Evolutionary conservation across 768 basidiomycete genomes (phyloP).

Genomic region (Leccinum uliginosum): DNA sequence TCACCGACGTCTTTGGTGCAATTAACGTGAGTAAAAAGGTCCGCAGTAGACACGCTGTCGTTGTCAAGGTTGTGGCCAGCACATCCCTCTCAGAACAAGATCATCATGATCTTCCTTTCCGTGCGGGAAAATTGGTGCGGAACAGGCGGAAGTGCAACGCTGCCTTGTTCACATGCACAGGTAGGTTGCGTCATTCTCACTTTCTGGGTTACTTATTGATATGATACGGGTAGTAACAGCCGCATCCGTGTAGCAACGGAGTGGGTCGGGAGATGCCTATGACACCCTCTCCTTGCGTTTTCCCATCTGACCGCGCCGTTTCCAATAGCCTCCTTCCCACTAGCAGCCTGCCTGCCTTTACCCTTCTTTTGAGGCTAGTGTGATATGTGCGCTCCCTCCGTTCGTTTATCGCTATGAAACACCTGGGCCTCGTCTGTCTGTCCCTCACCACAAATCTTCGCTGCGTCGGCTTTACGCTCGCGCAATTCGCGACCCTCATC

Average conservation of each 20-base stretch:
- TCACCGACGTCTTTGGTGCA: not conserved
- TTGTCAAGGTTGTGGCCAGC: not conserved
- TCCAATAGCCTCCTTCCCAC: conserved; percentile 10
- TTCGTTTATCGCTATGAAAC: conserved; percentile 18
- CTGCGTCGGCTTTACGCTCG: conserved; percentile 49
- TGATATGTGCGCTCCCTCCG: conserved; percentile 34
- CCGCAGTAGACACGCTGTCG: not conserved
- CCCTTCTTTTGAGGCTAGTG: conserved; percentile 22
- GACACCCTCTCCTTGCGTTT: conserved; percentile 11
- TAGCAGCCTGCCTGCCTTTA: conserved; percentile 47
- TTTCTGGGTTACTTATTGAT: conserved; percentile 5
- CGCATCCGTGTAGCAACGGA: conserved; percentile 18
- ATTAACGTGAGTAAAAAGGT: not conserved
- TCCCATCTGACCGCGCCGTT: conserved; percentile 26
- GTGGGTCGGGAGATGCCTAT: not conserved
- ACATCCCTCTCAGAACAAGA: not conserved
- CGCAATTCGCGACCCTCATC: conserved; percentile 48
- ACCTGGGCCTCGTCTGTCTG: conserved; percentile 58
- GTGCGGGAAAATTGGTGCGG: not conserved
- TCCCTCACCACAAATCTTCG: conserved; percentile 70
- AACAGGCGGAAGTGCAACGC: not conserved
- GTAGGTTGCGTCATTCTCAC: not conserved
- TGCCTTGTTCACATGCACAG: not conserved
- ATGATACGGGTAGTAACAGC: conserved; percentile 23
- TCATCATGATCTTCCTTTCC: not conserved